These are phyloP conservation scores for Olyra latifolia DNA, from an alignment of 176 grass and related monocot genomes.

Conservation along the genomic window DNA sequence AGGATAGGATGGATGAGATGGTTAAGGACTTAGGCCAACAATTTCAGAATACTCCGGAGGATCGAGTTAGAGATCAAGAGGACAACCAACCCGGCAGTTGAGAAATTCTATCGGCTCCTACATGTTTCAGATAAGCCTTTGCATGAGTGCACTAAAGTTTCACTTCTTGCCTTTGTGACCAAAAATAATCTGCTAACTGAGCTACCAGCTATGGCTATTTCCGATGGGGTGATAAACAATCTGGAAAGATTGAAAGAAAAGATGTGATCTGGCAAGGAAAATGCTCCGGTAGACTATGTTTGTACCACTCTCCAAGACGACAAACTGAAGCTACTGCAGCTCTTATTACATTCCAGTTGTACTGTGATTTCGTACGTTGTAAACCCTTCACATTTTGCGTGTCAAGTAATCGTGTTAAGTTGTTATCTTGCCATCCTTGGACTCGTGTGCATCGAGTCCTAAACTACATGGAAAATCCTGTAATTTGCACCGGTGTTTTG, in stretches of 20 bases:
- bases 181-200: conserved; percentile 65
- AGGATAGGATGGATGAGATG: too few relatives aligned
- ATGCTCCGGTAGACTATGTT: conserved; percentile 91
- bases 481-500: too few relatives aligned
- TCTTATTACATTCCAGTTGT: neutral
- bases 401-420: neutral
- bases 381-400: neutral
- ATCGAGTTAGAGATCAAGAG: too few relatives aligned
- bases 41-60: too few relatives aligned
- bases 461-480: too few relatives aligned
- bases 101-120: too few relatives aligned
- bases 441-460: too few relatives aligned
- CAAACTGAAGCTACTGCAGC: neutral
- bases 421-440: conserved; percentile 36
- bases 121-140: too few relatives aligned
- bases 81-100: too few relatives aligned
- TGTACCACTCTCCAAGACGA: conserved; percentile 2
- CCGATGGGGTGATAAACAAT: conserved; percentile 43
- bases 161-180: too few relatives aligned
- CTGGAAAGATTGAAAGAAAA: conserved; percentile 71
- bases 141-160: too few relatives aligned
- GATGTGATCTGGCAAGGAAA: conserved; percentile 86
- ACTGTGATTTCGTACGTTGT: conserved; percentile 5
- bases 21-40: too few relatives aligned
- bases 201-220: conserved; percentile 62